Evolutionary conservation across 805 yeast species (phyloP).

Genomic region (Metschnikowia cerradonensis): DNA sequence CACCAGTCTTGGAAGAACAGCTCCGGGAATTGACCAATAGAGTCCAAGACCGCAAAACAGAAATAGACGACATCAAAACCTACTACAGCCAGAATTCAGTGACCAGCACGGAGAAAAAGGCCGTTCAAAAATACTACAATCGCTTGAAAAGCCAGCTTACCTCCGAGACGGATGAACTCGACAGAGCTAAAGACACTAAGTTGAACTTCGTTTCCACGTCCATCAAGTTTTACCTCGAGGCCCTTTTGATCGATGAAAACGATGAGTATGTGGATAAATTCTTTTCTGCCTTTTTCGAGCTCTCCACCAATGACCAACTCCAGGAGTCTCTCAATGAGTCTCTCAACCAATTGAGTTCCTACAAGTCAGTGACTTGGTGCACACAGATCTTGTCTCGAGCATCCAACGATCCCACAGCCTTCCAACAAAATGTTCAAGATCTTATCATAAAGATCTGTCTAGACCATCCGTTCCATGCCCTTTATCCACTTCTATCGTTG

Average conservation of each 20-base stretch:
- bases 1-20: conserved; percentile 41
- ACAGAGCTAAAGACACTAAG: conserved; percentile 33
- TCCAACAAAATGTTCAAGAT: conserved; percentile 51
- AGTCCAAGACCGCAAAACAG: conserved; percentile 40
- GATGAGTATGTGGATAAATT: conserved; percentile 67
- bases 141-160: conserved; percentile 45
- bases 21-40: conserved; percentile 39
- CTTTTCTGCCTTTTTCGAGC: conserved; percentile 79
- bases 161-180: conserved; percentile 47
- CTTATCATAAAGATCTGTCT: conserved; percentile 46
- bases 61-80: conserved; percentile 45
- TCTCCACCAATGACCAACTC: conserved; percentile 42
- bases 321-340: conserved; percentile 38
- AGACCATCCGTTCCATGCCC: conserved; percentile 69
- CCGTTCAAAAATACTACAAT: conserved; percentile 50
- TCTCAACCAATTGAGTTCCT: conserved; percentile 46
- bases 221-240: conserved; percentile 53
- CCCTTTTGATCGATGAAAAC: conserved; percentile 40
- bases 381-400: conserved; percentile 77
- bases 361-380: conserved; percentile 73
- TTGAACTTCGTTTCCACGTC: conserved; percentile 49
- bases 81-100: conserved; percentile 41
- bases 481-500: conserved; percentile 60
- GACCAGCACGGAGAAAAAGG: conserved; percentile 44
- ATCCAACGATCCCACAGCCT: conserved; percentile 42